Base-by-base conservation (phyloP, 2,329 filamentous ascomycete genomes). In the Penicillium sp. region DNA sequence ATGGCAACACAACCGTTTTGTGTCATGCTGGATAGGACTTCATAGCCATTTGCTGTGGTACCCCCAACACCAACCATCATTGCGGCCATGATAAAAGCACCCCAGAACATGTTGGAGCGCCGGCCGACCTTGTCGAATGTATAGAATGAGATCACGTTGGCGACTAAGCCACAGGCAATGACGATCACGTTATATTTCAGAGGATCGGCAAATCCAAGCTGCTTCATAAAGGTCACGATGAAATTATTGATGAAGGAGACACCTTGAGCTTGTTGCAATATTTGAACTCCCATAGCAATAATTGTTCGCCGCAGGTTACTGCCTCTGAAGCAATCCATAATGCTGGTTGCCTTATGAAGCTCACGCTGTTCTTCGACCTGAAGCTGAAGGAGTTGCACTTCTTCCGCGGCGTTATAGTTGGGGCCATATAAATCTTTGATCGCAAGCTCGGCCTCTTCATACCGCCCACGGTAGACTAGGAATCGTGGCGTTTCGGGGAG, bases 201-300 rank as follows among this genome's bases (percentile, higher is more conserved):
- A 3, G 56, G 54, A 24, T 59, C 50, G 4, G 56, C 39, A 18
- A 56, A 48, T 31, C 56, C 52, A 2, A 57, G 39, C 16, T 55
- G 52, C 6, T 53, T 42, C 46, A 59, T 51, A 51, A 59, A 61
- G 3, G 54, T 52, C 13, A 61, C 51, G 4, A 55, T 46, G 11
- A 51, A 61, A 33, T 55, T 61, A 36, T 53, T 49, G 37, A 57
- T 55, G 23, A 59, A 59, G n/a, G 54, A 55, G 14, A 54, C 34
- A 10, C 59, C 59, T 29, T 61, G 56, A 2, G 56, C 56, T 14
- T 61, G 56, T 19, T 61, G 58, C n/a, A 61, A 43, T 14, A 52
- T 48, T n/a, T 61, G 56, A 1, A 57, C 51, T 2, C 59, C 46
- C 8, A 49, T 55, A 7, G 55, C 49, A n/a, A 55, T 48, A 10